Percentiles rank a stretch among this genome's conserved stretches.
Conservation (phyloP, 2,329 filamentous ascomycete genomes). For the Pyrenophora seminiperda region DNA sequence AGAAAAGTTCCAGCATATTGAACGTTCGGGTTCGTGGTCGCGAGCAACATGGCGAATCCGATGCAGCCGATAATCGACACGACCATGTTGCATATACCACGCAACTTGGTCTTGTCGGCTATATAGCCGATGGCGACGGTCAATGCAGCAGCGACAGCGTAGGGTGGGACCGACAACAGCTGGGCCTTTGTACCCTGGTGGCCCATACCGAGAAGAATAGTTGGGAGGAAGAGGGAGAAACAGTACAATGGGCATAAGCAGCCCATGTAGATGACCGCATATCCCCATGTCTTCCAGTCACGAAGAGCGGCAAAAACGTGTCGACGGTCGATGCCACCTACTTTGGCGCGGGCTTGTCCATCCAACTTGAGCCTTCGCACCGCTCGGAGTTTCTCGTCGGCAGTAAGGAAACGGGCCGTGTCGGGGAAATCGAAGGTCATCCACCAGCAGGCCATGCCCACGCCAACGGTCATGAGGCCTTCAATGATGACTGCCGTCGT, state of each 20-base stretch:
- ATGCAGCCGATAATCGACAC: slow-evolving; percentile 72
- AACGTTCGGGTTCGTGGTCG: slow-evolving; percentile 65
- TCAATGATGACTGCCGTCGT: slow-evolving; percentile 42
- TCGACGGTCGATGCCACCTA: slow-evolving; percentile 41
- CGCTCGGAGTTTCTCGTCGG: slow-evolving; percentile 61
- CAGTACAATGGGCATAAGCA: slow-evolving; percentile 55
- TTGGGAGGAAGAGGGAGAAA: slow-evolving; percentile 54
- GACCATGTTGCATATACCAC: slow-evolving; percentile 80
- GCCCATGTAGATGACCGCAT: slow-evolving; percentile 68
- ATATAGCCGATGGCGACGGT: slow-evolving; percentile 74
- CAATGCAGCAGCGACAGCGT: slow-evolving; percentile 70
- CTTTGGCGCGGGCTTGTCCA: slow-evolving; percentile 70
- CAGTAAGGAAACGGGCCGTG: slow-evolving; percentile 62
- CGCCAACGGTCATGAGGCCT: slow-evolving; percentile 45
- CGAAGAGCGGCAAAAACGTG: slow-evolving; percentile 52
- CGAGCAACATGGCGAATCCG: slow-evolving; percentile 82
- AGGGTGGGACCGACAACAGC: slow-evolving; percentile 76
- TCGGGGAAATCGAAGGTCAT: slow-evolving; percentile 69
- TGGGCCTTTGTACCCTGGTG: slow-evolving; percentile 69
- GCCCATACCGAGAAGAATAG: slow-evolving; percentile 52
- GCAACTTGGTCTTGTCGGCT: slow-evolving; percentile 73
- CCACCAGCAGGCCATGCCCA: slow-evolving; percentile 53
- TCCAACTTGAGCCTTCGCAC: slow-evolving; percentile 68
- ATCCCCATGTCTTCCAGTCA: slow-evolving; percentile 58
- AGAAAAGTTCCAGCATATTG: slow-evolving; percentile 87